phyloP scores from a whole-genome alignment of 352 stramenopile species.

The Phytopythium mirpurense region DNA sequence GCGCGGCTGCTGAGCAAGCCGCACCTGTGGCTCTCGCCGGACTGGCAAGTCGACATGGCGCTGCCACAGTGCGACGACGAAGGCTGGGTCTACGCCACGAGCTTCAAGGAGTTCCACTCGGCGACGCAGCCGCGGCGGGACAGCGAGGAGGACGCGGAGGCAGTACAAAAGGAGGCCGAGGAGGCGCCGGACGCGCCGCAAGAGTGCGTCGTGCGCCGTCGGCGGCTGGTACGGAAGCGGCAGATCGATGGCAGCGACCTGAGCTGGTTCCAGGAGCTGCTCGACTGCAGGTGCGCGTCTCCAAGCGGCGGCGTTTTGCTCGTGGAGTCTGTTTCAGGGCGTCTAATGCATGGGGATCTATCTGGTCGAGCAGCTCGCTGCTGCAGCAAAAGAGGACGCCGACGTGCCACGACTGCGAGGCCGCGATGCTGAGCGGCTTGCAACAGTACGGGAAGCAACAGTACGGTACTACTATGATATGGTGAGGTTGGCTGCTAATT shows the following conservation, averaged over 20 bases:
- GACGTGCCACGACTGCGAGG: conserved; percentile 71
- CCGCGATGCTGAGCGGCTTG: conserved; percentile 40
- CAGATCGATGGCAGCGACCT: conserved; percentile 69
- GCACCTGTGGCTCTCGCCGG: conserved; percentile 58
- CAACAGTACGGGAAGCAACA: conserved; percentile 53
- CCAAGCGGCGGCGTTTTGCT: too few species aligned
- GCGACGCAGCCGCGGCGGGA: background rate
- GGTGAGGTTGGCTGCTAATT: too few species aligned
- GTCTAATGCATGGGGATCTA: too few species aligned
- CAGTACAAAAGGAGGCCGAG: conserved; percentile 3
- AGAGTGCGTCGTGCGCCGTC: conserved; percentile 36
- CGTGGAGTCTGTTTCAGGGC: too few species aligned
- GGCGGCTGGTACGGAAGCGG: conserved; percentile 53
- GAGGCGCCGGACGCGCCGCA: conserved; percentile 4
- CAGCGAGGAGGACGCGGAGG: background rate
- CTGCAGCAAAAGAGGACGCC: conserved; percentile 67
- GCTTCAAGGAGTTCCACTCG: conserved; percentile 29
- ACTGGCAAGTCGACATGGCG: conserved; percentile 58
- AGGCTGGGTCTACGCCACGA: conserved; percentile 66
- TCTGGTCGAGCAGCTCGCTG: conserved; percentile 41
- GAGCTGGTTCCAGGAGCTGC: conserved; percentile 80
- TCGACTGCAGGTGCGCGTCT: conserved; percentile 59
- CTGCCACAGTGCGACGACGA: conserved; percentile 49
- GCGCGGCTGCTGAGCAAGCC: conserved; percentile 60
- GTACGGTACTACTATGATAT: too few species aligned